A percentile compares a stretch with the other conserved stretches of the same genome.
Conservation (phyloP, 495 filamentous ascomycete species). For the Xylaria castorea region DNA sequence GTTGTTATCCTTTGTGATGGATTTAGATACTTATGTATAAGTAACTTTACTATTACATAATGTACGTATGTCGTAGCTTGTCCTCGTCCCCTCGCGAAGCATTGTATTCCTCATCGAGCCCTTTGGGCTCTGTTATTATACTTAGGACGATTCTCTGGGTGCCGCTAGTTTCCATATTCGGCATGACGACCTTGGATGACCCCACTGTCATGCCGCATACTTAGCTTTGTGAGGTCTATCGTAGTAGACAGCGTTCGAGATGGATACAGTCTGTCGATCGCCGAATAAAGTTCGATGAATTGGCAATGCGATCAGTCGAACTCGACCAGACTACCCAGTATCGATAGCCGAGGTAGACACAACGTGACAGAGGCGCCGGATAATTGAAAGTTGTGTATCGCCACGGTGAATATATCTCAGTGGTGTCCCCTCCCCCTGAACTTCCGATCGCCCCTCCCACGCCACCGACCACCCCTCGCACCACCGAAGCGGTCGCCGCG, state of each 20-base stretch:
- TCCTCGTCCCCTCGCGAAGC: not conserved
- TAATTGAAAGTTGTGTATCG: not conserved
- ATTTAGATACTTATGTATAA: constrained; percentile 13
- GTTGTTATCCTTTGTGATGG: not conserved
- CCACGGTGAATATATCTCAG: constrained; percentile 6
- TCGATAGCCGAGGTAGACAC: not conserved
- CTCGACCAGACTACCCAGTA: not conserved
- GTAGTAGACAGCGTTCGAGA: not conserved
- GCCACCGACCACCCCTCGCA: constrained; percentile 41
- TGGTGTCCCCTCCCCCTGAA: constrained; percentile 45
- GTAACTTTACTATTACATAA: not conserved
- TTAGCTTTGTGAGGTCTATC: not conserved
- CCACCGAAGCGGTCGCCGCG: constrained; percentile 32
- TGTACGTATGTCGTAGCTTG: not conserved
- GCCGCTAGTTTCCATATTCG: not conserved
- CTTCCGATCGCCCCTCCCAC: constrained; percentile 44
- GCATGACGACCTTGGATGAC: not conserved
- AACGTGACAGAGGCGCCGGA: not conserved
- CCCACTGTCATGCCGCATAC: not conserved
- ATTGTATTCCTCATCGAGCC: not conserved
- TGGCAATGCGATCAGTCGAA: not conserved
- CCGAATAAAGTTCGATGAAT: not conserved
- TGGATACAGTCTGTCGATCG: not conserved
- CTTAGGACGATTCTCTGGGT: not conserved
- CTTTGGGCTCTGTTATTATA: not conserved